Conservation (phyloP, 768 basidiomycete genomes). For the Daedalea quercina region DNA sequence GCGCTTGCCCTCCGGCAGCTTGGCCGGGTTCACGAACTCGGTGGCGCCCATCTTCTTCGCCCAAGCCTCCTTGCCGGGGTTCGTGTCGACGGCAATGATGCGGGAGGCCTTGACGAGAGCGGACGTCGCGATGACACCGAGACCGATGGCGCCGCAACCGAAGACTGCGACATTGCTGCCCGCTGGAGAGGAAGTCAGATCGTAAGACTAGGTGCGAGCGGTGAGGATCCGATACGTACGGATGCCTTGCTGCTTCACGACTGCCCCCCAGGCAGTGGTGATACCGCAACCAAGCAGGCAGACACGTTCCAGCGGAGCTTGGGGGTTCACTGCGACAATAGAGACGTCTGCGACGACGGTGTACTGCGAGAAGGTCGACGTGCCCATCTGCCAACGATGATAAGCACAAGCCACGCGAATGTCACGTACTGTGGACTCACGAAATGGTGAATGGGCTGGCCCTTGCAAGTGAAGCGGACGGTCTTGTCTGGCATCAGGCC, state of each 20-base stretch:
- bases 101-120: slow-evolving; percentile 72
- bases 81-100: slow-evolving; percentile 90
- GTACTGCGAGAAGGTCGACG: slow-evolving; percentile 99
- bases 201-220: not conserved
- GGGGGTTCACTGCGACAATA: slow-evolving; percentile 81
- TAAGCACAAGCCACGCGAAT: not conserved
- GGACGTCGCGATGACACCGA: slow-evolving; percentile 85
- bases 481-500: slow-evolving; percentile 93
- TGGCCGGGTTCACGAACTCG: slow-evolving; percentile 83
- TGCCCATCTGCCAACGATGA: slow-evolving; percentile 73
- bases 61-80: slow-evolving; percentile 80
- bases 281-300: slow-evolving; percentile 96
- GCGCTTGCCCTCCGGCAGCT: slow-evolving; percentile 68
- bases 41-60: slow-evolving; percentile 91
- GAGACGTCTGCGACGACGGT: slow-evolving; percentile 98
- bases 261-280: slow-evolving; percentile 97
- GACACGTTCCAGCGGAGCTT: slow-evolving; percentile 91
- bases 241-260: slow-evolving; percentile 84
- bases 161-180: slow-evolving; percentile 90
- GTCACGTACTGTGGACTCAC: slow-evolving; percentile 37
- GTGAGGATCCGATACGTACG: slow-evolving; percentile 35
- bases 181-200: slow-evolving; percentile 35
- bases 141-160: slow-evolving; percentile 93
- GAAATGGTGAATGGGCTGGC: slow-evolving; percentile 85
- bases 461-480: slow-evolving; percentile 84